Conservation (phyloP, 192 early-diverging fungal genomes). For the Polychytrium aggregatum region DNA sequence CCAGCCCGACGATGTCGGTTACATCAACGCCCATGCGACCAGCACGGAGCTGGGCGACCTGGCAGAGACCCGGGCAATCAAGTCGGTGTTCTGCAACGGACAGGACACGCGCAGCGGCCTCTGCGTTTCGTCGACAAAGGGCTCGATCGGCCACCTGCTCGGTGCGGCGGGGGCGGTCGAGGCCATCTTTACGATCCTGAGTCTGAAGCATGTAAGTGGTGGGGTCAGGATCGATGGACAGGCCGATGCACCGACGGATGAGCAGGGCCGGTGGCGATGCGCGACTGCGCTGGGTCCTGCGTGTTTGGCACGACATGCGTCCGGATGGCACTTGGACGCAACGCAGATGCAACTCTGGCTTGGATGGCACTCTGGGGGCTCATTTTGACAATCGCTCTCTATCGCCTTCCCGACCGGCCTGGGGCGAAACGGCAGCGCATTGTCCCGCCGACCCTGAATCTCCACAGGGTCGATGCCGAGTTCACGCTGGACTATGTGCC, state of each 20-base stretch:
- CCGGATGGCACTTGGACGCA: neutral
- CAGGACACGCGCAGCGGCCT: conserved; percentile 19
- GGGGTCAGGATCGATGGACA: no score
- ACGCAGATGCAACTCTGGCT: neutral
- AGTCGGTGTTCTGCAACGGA: conserved; percentile 47
- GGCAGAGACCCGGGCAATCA: conserved; percentile 79
- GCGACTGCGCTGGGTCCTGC: no score
- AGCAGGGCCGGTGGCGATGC: no score
- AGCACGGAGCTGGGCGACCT: conserved; percentile 73
- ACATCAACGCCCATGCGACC: conserved; percentile 93
- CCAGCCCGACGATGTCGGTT: conserved; percentile 54
- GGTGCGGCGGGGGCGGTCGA: conserved; percentile 92
- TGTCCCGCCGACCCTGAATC: conserved; percentile 78
- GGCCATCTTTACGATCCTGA: conserved; percentile 76
- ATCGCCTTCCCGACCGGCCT: neutral
- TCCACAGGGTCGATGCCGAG: conserved; percentile 39
- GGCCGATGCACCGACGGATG: no score
- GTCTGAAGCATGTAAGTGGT: conserved; percentile 55
- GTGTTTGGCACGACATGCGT: no score
- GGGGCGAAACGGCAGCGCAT: conserved; percentile 32
- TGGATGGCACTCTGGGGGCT: neutral
- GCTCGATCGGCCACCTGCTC: conserved; percentile 86
- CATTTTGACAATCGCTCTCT: neutral
- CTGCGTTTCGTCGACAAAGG: conserved; percentile 82
- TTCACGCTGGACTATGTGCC: conserved; percentile 81